Conservation (phyloP, 148 eudicot species). For the Fallopia convolvulus region DNA sequence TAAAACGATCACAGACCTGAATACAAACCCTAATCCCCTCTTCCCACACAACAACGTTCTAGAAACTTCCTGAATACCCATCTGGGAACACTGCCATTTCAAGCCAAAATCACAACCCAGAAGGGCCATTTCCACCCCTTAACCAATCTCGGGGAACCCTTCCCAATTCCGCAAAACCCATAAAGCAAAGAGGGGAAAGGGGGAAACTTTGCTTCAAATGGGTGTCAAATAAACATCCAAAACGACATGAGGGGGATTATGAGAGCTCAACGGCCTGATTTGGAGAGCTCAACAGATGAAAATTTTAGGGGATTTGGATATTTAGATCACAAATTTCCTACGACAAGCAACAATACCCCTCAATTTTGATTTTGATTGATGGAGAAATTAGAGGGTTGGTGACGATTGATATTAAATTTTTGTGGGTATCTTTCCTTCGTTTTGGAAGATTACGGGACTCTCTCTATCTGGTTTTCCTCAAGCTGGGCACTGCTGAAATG, state of each 20-base stretch:
- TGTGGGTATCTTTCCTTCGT: not conserved
- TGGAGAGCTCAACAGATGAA: not conserved
- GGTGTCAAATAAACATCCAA: slow-evolving; percentile 22
- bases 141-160: slow-evolving; percentile 2
- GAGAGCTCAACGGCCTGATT: slow-evolving; percentile 25
- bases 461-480: not conserved
- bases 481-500: not conserved
- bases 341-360: not conserved
- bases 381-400: not conserved
- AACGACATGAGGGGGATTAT: slow-evolving; percentile 13
- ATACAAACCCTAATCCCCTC: slow-evolving; percentile 24
- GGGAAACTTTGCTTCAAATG: slow-evolving; percentile 22
- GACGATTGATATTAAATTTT: not conserved
- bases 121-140: slow-evolving; percentile 8
- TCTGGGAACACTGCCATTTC: slow-evolving; percentile 14
- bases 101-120: slow-evolving; percentile 10
- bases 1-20: slow-evolving; percentile 24
- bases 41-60: not conserved
- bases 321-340: not conserved
- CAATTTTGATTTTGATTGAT: not conserved
- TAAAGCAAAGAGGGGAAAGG: slow-evolving; percentile 8
- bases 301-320: not conserved
- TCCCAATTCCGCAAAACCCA: slow-evolving; percentile 16
- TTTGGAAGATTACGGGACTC: not conserved
- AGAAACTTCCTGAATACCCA: slow-evolving; percentile 13